Evolutionary conservation across 1,284 basidiomycete species (phyloP), one percentile per base, ranked within the genome.

Genomic region (Stereum hirsutum): DNA sequence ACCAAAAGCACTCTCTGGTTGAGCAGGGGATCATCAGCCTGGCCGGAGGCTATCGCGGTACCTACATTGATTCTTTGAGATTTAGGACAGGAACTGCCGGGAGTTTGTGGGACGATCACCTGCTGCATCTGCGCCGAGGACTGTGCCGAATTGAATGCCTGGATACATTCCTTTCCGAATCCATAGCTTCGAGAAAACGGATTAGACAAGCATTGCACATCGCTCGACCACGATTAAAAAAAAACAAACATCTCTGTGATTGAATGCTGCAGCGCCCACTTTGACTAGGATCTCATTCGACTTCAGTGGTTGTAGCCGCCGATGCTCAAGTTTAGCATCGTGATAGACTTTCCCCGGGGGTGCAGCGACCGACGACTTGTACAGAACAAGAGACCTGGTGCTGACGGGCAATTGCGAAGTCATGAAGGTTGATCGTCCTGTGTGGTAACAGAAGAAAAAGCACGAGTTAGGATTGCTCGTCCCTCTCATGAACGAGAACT

Each of bases 51-150:
- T 23, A 87, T 57, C 4, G 88, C 78, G 1, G 62, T 68, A 10
- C 84, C 85, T 87, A 42, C 23, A 12, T 12, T 12, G 1, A 2
- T 12, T 23, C n/a, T 14, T 17, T 31, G n/a, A 32, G 2, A n/a
- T 21, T 2, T 17, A 20, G 24, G 28, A 15, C 20, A 45, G 31
- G 25, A 5, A 14, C 27, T 34, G 20, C 17, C 6, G 15, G 32
- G 7, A n/a, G 5, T 17, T n/a, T 19, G 4, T 20, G 6, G 15
- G 12, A 37, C 14, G 4, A 64, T 41, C 50, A 78, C 86, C 86
- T 55, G 81, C 83, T 30, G 79, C 85, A 54, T 91, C 88, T 39
- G 79, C 72, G 10, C 88, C 88, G 26, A 87, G 70, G 0, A 76
- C 70, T 40, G 69, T 71, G 2, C 78, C 81, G 39, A 74, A 65